phyloP scores from a whole-genome alignment of 306 rosid genomes.

The Crataegus laevigata region DNA sequence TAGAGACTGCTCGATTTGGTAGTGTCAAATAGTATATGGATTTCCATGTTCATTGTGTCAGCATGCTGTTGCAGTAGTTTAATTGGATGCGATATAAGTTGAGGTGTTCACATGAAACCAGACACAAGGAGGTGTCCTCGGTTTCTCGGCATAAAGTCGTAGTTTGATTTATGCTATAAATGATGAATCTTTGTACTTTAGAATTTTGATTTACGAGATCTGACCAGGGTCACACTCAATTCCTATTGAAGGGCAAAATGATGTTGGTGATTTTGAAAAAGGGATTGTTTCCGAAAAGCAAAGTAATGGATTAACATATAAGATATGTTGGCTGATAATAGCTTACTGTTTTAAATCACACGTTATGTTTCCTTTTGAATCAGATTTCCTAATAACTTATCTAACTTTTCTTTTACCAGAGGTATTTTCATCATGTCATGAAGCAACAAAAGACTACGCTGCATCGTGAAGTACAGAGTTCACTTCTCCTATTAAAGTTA shows the following conservation, averaged over 20 bases:
- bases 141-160: not conserved
- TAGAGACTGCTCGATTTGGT: not conserved
- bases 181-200: not conserved
- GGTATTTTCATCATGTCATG: slow-evolving; percentile 42
- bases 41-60: not conserved
- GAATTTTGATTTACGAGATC: slow-evolving; percentile 15
- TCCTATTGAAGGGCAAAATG: slow-evolving; percentile 33
- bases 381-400: slow-evolving; percentile 15
- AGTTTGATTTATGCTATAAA: not conserved
- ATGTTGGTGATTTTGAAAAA: slow-evolving; percentile 31
- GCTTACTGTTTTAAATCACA: too few relatives aligned
- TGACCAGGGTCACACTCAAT: slow-evolving; percentile 34
- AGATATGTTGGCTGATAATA: too few relatives aligned
- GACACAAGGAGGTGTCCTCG: not conserved
- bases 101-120: not conserved
- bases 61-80: not conserved
- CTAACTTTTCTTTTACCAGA: slow-evolving; percentile 37
- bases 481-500: slow-evolving; percentile 77
- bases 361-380: slow-evolving; percentile 5
- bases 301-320: too few relatives aligned
- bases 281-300: slow-evolving; percentile 35
- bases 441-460: slow-evolving; percentile 36
- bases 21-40: not conserved
- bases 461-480: slow-evolving; percentile 50
- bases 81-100: not conserved